Base-by-base conservation (phyloP, 2,329 filamentous ascomycete species). In the Clathrospora elynae region DNA sequence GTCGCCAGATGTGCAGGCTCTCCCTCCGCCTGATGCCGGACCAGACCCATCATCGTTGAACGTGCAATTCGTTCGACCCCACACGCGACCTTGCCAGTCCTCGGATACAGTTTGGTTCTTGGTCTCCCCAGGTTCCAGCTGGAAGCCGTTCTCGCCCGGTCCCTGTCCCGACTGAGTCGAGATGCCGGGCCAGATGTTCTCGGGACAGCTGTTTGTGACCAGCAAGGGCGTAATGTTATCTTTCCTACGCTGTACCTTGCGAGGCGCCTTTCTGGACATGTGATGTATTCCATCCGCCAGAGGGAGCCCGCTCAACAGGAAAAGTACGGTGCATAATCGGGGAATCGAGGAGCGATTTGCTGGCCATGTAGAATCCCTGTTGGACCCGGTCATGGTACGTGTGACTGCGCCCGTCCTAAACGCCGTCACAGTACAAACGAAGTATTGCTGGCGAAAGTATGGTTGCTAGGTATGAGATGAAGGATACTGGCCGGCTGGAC, bases 41-140 rank as follows among this genome's bases (percentile, higher is more conserved):
- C 70, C 74, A 36, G 77, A 82, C 1, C 84, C 86, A 33, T 83
- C 78, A 11, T 75, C 75, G 55, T 85, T 82, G 67, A 90, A 89
- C 25, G 81, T 87, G 72, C 89, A 95, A 64, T 93, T 93, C 12
- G 88, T 92, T 39, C 89, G 78, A 9, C 84, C 89, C 89, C 88
- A 93, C 18, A 93, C 76, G 39, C 89, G 81, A 7, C 89, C 89
- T 64, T 88, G 84, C 89, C 88, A 95, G 55, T 89, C 82, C 35
- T 79, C 74, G 8, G 83, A 81, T 16, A 93, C 87, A 38, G 78
- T 82, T 47, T 90, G 73, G 28, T 79, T 78, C 48, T 70, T 80
- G 39, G 78, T 82, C 22, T 78, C 73, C 30, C 85, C 82, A 3
- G 81, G 66, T 1, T 70, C 62, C 23, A 92, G 77, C 59, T 83